Percentiles rank a stretch among this genome's conserved stretches.
These are phyloP conservation scores for Zymoseptoria crescenta DNA, from an alignment of 2,329 filamentous ascomycete species.

Conservation along the genomic window DNA sequence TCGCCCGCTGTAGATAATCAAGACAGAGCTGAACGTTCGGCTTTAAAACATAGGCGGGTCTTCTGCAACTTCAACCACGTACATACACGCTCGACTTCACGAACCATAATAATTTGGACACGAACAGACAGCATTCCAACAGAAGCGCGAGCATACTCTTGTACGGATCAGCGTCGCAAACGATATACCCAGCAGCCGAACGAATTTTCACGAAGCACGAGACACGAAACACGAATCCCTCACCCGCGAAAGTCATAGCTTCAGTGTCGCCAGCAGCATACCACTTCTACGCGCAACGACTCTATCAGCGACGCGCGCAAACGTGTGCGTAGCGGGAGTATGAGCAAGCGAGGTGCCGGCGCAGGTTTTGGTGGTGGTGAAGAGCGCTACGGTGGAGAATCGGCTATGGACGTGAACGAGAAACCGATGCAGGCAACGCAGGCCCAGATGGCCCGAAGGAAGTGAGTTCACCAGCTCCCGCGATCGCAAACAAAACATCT, in stretches of 20 bases:
- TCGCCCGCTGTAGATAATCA: background rate
- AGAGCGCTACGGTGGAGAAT: slow-evolving; percentile 21
- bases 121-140: background rate
- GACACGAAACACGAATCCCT: background rate
- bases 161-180: background rate
- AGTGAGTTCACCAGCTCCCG: slow-evolving; percentile 23
- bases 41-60: background rate
- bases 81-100: background rate
- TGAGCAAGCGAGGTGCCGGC: slow-evolving; percentile 26
- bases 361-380: slow-evolving; percentile 20
- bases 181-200: background rate
- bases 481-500: background rate
- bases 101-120: background rate
- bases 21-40: background rate
- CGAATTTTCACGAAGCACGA: background rate
- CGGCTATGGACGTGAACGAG: slow-evolving; percentile 10
- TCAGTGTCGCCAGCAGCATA: background rate
- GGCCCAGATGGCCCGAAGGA: slow-evolving; percentile 29
- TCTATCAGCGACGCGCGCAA: background rate
- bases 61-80: background rate
- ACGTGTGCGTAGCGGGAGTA: slow-evolving; percentile 2
- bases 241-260: background rate
- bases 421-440: slow-evolving; percentile 27
- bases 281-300: background rate
- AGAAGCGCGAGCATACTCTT: background rate